Conservation (phyloP, 129 eudicot species). For the Escallonia rubra region DNA sequence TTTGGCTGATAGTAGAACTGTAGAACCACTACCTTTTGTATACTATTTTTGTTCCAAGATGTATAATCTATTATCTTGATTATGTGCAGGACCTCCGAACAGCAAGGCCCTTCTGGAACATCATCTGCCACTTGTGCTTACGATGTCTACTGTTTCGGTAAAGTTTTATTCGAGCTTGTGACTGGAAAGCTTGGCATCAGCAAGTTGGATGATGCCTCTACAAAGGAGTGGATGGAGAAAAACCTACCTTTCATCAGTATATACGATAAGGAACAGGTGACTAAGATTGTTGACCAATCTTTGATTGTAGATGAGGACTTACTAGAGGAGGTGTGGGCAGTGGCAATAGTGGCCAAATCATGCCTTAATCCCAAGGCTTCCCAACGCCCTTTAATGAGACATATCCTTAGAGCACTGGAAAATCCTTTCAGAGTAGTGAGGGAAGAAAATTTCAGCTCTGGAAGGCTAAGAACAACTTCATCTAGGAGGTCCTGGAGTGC, state of each 20-base stretch:
- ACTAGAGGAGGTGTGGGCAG: conserved; percentile 85
- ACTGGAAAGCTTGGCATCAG: conserved; percentile 80
- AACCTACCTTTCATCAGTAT: conserved; percentile 45
- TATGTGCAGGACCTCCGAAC: conserved; percentile 47
- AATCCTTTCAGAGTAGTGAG: conserved; percentile 80
- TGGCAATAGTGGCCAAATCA: conserved; percentile 82
- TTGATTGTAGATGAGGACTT: conserved; percentile 77
- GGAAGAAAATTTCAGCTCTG: conserved; percentile 64
- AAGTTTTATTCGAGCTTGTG: conserved; percentile 77
- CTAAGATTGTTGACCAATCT: conserved; percentile 59
- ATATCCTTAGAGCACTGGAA: conserved; percentile 71
- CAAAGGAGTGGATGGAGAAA: conserved; percentile 62
- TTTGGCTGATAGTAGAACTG: not conserved
- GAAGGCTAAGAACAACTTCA: conserved; percentile 53
- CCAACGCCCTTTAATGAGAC: conserved; percentile 71
- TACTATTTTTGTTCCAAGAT: conserved; percentile 3
- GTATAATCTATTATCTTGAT: conserved; percentile 13
- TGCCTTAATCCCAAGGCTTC: conserved; percentile 73
- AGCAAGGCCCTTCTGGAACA: conserved; percentile 44
- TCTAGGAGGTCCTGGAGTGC: conserved; percentile 70
- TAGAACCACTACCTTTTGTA: not conserved
- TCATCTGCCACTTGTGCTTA: conserved; percentile 53
- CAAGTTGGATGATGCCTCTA: conserved; percentile 30
- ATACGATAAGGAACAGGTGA: conserved; percentile 54
- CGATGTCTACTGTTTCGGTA: conserved; percentile 82